Evolutionary conservation across 2,329 filamentous ascomycete genomes (phyloP).

Genomic region (Zalaria obscura): DNA sequence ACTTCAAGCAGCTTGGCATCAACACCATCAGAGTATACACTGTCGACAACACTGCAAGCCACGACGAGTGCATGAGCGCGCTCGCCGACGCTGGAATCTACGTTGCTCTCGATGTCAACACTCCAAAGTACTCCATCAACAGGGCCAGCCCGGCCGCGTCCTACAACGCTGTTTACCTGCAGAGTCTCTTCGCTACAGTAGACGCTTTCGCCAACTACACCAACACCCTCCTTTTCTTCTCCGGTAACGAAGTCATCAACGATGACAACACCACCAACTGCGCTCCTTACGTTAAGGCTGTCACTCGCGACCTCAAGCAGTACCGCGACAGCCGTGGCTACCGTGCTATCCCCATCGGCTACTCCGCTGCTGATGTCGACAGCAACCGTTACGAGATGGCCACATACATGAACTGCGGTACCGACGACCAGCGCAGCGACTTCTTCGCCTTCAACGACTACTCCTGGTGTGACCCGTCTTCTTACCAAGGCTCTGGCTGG

Average conservation of each 20-base stretch:
- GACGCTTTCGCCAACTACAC: slow-evolving; percentile 69
- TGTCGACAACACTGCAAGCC: slow-evolving; percentile 70
- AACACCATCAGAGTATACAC: slow-evolving; percentile 91
- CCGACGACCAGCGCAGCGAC: slow-evolving; percentile 70
- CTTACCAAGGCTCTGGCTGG: slow-evolving; percentile 63
- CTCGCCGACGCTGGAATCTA: slow-evolving; percentile 81
- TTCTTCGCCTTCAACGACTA: slow-evolving; percentile 88
- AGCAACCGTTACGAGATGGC: slow-evolving; percentile 74
- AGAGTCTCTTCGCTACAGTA: slow-evolving; percentile 75
- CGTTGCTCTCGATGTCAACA: slow-evolving; percentile 84
- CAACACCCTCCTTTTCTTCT: slow-evolving; percentile 80
- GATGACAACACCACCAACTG: slow-evolving; percentile 45
- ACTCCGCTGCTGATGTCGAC: slow-evolving; percentile 74
- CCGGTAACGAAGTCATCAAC: slow-evolving; percentile 63
- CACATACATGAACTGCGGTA: slow-evolving; percentile 85
- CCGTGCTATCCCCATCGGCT: slow-evolving; percentile 60
- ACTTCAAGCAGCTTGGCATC: slow-evolving; percentile 75
- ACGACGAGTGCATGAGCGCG: slow-evolving; percentile 73
- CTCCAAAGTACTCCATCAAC: slow-evolving; percentile 78
- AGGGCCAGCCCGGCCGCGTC: slow-evolving; percentile 56
- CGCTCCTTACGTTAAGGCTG: slow-evolving; percentile 57
- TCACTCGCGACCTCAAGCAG: slow-evolving; percentile 67
- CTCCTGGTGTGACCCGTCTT: slow-evolving; percentile 65
- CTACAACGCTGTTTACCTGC: slow-evolving; percentile 79
- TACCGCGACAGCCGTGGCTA: slow-evolving; percentile 60